These are phyloP conservation scores for Striga asiatica DNA, from an alignment of 257 asterid genomes.

Conservation along the genomic window DNA sequence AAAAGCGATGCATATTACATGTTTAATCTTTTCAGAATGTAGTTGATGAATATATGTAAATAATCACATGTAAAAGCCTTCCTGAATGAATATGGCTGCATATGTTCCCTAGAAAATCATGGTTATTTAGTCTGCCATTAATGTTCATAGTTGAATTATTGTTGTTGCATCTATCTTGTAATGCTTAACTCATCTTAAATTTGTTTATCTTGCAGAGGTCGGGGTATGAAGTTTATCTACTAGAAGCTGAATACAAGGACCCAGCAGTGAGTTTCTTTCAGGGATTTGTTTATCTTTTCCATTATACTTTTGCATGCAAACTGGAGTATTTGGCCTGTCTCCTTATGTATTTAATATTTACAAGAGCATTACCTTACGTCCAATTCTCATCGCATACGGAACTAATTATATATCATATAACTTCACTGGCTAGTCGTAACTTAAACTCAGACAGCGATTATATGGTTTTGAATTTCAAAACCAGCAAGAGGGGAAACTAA, in stretches of 20 bases:
- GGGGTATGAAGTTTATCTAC: constrained; percentile 89
- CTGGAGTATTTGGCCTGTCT: constrained; percentile 6
- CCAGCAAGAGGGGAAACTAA: neutral
- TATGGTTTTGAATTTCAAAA: neutral
- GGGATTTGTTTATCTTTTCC: constrained; percentile 3
- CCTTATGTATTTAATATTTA: no score
- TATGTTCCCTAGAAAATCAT: constrained; percentile 4
- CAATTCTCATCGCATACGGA: no score
- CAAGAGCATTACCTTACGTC: no score
- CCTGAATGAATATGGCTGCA: neutral
- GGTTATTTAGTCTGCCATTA: neutral
- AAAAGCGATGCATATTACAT: neutral
- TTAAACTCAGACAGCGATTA: constrained; percentile 8
- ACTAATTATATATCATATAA: no score
- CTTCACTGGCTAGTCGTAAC: neutral
- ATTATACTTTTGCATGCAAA: neutral
- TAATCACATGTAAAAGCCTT: constrained; percentile 2
- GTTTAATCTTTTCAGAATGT: neutral
- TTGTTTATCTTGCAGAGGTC: constrained; percentile 69
- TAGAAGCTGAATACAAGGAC: constrained; percentile 92
- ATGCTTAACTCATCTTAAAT: constrained; percentile 16
- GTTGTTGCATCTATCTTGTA: constrained; percentile 6
- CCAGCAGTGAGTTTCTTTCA: constrained; percentile 58
- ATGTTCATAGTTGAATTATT: constrained; percentile 11
- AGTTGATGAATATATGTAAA: neutral